Conservation (phyloP, 805 yeast genomes). For the Cyberlindnera samutprakarnensis region DNA sequence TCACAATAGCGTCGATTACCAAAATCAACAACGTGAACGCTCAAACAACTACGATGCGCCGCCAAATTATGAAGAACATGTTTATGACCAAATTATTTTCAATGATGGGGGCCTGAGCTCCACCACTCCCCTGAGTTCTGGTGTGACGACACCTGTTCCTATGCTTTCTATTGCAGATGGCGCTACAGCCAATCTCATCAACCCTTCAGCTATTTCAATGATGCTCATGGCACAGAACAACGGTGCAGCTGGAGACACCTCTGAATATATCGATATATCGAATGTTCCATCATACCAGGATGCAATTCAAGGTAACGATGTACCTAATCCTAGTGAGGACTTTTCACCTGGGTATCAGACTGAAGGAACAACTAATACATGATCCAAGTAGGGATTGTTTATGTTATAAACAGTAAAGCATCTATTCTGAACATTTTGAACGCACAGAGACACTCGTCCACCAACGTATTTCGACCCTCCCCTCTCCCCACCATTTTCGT, state of each 20-base stretch:
- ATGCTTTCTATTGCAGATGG: background rate
- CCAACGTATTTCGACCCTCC: too few species aligned
- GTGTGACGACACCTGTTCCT: background rate
- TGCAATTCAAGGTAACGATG: conserved; percentile 47
- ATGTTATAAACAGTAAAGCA: too few species aligned
- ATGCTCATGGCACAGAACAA: background rate
- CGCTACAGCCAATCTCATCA: background rate
- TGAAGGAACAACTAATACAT: too few species aligned
- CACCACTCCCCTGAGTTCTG: background rate
- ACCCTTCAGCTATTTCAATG: background rate
- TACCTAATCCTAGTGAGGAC: conserved; percentile 27
- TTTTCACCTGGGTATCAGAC: conserved; percentile 58
- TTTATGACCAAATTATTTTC: conserved; percentile 47
- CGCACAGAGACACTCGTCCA: too few species aligned
- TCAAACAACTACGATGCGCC: conserved; percentile 52
- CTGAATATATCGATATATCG: conserved; percentile 35
- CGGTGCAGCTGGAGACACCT: background rate
- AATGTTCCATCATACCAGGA: conserved; percentile 72
- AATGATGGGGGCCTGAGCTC: conserved; percentile 8
- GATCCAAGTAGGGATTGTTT: too few species aligned
- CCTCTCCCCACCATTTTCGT: too few species aligned
- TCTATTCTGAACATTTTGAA: too few species aligned
- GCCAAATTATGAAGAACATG: conserved; percentile 66
- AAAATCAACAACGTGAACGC: conserved; percentile 6
- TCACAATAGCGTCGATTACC: conserved; percentile 1